Evolutionary conservation across 176 grass and related monocot species (phyloP), one percentile per base, ranked within the genome.

Genomic region (Ensete glaucum): DNA sequence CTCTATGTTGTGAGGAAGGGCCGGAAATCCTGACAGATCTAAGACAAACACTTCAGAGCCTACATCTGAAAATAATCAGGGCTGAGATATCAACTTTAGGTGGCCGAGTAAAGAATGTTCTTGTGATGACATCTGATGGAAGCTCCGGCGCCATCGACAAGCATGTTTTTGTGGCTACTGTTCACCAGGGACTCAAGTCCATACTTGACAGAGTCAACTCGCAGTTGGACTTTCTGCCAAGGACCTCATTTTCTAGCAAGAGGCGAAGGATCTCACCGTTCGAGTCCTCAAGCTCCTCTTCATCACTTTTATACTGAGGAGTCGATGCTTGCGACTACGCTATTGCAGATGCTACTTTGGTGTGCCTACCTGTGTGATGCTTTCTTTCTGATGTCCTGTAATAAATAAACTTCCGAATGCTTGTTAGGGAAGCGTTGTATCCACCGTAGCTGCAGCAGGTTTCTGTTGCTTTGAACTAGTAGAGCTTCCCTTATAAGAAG

Each of bases 51-150:
- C 82, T 99, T 22, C 63, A 84, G n/a, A 84, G 77, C 22, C 69
- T 99, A 56, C 7, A 75, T 22, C 82, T 88, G 23, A 79, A 69
- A 73, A 76, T 83, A 50, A 80, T 95, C 29, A 79, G 82, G 54
- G 85, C 91, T 9, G 91, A 99, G 76, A 77, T 99, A 29, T 95
- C 88, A 21, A 83, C 91, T n/a, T 76, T 99, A 15, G 82, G 86
- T 73, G 91, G 91, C 9, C 79, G 96, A 84, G 83, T 92, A 9
- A 83, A 86, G 24, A 53, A 87, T 74, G 64, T 86, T 17, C 75
- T 99, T 50, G 64, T 83, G 16, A 26, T 89, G 78, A 62, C 69
- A 50, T 50, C 50, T 8, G 90, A 87, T 49, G 72, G 15, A 51
- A 53, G 23, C 49, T 81, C 62, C 52, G 66, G 19, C 54, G 77